Evolutionary conservation across 2,329 filamentous ascomycete species (phyloP).

Genomic region (Albifimbria verrucaria): DNA sequence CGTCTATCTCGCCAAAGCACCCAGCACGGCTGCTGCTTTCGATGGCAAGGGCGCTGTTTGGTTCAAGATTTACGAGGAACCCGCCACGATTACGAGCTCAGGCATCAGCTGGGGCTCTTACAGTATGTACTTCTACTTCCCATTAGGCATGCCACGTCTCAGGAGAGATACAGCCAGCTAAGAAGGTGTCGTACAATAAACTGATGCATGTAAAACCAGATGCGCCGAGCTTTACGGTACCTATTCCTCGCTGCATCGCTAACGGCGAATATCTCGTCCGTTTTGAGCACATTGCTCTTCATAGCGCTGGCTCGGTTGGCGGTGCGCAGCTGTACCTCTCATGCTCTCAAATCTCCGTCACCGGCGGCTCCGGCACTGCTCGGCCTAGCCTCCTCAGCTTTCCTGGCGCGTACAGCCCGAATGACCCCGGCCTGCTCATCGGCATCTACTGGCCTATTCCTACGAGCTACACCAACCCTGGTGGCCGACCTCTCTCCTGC

Average conservation of each 20-base stretch:
- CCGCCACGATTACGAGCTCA: slow-evolving; percentile 29
- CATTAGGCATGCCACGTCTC: too few species aligned
- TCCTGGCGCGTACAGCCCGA: slow-evolving; percentile 37
- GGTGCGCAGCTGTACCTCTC: slow-evolving; percentile 46
- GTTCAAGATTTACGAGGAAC: slow-evolving; percentile 43
- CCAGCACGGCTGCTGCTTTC: slow-evolving; percentile 33
- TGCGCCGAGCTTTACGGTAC: slow-evolving; percentile 31
- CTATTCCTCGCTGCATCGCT: slow-evolving; percentile 40
- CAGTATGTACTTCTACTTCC: slow-evolving; percentile 13
- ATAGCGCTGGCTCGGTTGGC: slow-evolving; percentile 34
- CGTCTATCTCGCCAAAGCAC: slow-evolving; percentile 33
- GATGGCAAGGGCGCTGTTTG: slow-evolving; percentile 28
- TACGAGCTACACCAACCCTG: slow-evolving; percentile 29
- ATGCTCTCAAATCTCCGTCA: slow-evolving; percentile 39
- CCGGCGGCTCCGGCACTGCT: slow-evolving; percentile 36
- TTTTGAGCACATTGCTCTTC: slow-evolving; percentile 47
- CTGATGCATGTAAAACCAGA: slow-evolving; percentile 12
- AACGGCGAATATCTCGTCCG: slow-evolving; percentile 48
- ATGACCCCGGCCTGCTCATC: slow-evolving; percentile 39
- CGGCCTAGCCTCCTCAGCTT: slow-evolving; percentile 35
- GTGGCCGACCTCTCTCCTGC: slow-evolving; percentile 11
- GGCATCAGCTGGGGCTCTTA: slow-evolving; percentile 38
- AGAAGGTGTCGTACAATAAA: neutral
- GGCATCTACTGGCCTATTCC: slow-evolving; percentile 42
- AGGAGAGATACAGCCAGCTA: neutral